Evolutionary conservation across 805 yeast species (phyloP), one percentile per base, ranked within the genome.

Genomic region (Candida coquimbonensis): DNA sequence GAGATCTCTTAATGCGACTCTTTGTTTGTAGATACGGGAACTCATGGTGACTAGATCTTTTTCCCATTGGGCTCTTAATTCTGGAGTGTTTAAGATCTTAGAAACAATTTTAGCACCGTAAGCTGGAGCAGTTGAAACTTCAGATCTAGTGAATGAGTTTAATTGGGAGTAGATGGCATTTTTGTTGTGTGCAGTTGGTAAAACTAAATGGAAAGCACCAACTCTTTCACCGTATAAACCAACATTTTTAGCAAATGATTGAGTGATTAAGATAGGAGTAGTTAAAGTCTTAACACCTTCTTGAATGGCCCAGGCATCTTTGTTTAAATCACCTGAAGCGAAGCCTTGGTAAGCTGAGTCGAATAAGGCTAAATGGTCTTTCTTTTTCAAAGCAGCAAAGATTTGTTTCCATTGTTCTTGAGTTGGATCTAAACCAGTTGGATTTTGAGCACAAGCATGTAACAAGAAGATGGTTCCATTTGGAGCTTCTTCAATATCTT

Each of bases 181-280:
- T 51, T 73, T 73, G 47, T 79, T 72, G 24, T 67, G 58, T 8
- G 67, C 59, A 16, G 54, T 40, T 33, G 80, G 76, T 25, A 81
- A 63, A 11, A 87, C 77, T 24, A 90, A 63, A 61, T 90, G 96
- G 65, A 91, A 77, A 25, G 93, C 95, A 51, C 99, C 99, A 32
- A 84, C 88, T 72, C 99, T 84, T 73, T 91, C 98, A 65, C 98
- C 98, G 63, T 91, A 91, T 80, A 91, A 83, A 53, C 98, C 98
- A 60, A 86, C 86, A 69, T 93, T 91, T 67, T 91, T 91, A 46
- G 98, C 96, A 67, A 91, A 91, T 9, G 96, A 89, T 73, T 91
- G 99, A 68, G 96, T 89, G 47, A 91, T 76, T 31, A 87, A 59
- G 45, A 86, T 66, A 47, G 91, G 90, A 35, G 72, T 68, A 46